Percentiles rank a stretch among this genome's conserved stretches.
phyloP scores from a whole-genome alignment of 202 grass and related monocot genomes.

The Musa balbisiana region DNA sequence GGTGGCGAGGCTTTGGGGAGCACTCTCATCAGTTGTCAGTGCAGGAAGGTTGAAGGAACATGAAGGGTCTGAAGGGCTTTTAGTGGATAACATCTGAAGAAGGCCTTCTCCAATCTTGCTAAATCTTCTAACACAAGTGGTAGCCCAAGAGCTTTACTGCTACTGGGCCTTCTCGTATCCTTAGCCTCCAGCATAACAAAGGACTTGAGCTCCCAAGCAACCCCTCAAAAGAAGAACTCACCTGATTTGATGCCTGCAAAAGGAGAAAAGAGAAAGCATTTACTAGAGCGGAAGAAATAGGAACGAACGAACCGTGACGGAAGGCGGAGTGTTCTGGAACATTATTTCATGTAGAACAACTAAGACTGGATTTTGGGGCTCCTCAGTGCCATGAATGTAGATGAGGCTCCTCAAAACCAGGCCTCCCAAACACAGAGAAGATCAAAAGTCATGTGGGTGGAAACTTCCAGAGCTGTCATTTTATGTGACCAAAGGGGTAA shows the following conservation, averaged over 20 bases:
- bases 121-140: constrained; percentile 33
- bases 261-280: neutral
- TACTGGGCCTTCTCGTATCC: constrained; percentile 70
- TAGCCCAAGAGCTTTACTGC: constrained; percentile 62
- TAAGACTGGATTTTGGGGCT: constrained; percentile 9
- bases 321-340: neutral
- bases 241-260: constrained; percentile 31
- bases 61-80: constrained; percentile 55
- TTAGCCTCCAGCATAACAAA: constrained; percentile 80
- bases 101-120: constrained; percentile 37
- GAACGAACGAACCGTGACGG: neutral
- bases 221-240: constrained; percentile 16
- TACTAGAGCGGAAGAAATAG: neutral
- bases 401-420: neutral
- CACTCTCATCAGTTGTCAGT: constrained; percentile 11
- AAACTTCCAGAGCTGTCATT: constrained; percentile 11
- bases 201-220: constrained; percentile 20
- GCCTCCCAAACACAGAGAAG: neutral
- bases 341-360: constrained; percentile 10
- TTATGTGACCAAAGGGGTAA: neutral
- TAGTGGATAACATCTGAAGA: constrained; percentile 91
- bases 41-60: constrained; percentile 37
- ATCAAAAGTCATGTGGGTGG: neutral
- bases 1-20: constrained; percentile 24
- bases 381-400: neutral